Evolutionary conservation across 164 flowering plant genomes (phyloP).

Genomic region (Sextonia rubra): DNA sequence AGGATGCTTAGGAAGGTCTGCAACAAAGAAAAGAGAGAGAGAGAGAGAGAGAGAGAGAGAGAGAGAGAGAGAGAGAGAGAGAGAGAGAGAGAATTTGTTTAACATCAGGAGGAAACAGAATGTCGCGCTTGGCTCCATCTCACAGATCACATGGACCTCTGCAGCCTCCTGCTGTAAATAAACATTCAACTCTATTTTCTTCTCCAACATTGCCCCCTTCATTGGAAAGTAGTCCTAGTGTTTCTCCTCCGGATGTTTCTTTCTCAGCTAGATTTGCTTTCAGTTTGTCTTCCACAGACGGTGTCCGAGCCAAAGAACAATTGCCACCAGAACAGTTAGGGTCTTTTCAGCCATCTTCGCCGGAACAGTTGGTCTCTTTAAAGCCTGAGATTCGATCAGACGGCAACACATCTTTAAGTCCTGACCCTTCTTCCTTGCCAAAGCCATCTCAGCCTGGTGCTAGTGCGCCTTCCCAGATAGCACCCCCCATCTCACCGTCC

Average conservation of each 20-base stretch:
- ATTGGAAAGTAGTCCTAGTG: background rate
- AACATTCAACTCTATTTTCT: background rate
- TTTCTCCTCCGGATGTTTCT: conserved; percentile 7
- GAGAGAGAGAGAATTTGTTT: too few relatives aligned
- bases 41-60: background rate
- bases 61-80: background rate
- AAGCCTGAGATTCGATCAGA: conserved; percentile 1
- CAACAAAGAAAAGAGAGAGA: background rate
- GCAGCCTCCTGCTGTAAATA: background rate
- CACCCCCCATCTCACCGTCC: conserved; percentile 11
- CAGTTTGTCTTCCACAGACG: background rate
- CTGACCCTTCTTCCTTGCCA: conserved; percentile 10
- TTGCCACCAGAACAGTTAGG: background rate
- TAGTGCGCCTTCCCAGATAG: background rate
- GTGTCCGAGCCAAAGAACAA: background rate
- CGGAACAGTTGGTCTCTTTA: background rate
- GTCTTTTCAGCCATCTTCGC: conserved; percentile 14
- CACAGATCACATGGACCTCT: background rate
- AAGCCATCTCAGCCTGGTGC: conserved; percentile 2
- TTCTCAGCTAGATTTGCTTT: background rate
- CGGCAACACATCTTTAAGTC: background rate
- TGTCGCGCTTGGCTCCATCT: background rate
- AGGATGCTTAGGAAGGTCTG: background rate
- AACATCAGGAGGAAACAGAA: background rate
- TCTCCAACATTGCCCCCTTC: background rate